phyloP scores from a whole-genome alignment of 1,284 basidiomycete species.

The Cryptococcus sp. region DNA sequence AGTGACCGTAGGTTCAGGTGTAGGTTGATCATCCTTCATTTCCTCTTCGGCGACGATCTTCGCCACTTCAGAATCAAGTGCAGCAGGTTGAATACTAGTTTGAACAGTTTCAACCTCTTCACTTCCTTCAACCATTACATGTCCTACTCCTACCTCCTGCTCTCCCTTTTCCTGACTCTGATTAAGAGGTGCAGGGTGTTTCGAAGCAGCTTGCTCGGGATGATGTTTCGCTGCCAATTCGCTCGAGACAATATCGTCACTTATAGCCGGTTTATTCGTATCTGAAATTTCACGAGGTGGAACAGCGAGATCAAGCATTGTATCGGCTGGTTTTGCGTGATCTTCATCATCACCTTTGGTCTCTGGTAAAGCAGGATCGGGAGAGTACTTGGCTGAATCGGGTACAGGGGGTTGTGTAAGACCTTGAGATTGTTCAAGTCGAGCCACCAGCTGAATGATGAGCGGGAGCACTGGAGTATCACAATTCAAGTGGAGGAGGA shows the following conservation, averaged over 20 bases:
- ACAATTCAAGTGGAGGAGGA: neutral
- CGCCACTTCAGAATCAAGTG: conserved; percentile 22
- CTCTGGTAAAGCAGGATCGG: neutral
- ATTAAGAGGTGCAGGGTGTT: too few relatives aligned
- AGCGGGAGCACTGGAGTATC: too few relatives aligned
- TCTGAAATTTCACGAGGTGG: neutral
- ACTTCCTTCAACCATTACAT: neutral
- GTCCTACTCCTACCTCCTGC: neutral
- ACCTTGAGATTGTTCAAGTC: conserved; percentile 29
- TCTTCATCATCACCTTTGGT: neutral
- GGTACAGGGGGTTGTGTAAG: neutral
- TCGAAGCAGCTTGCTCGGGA: neutral
- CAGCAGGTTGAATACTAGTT: conserved; percentile 11
- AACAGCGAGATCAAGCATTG: neutral
- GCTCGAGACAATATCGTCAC: conserved; percentile 4
- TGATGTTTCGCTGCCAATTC: too few relatives aligned
- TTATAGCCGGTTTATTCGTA: neutral
- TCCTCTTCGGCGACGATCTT: conserved; percentile 20
- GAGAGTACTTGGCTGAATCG: neutral
- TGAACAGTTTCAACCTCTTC: neutral
- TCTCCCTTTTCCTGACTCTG: neutral
- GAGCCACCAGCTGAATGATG: conserved; percentile 36
- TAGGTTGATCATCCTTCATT: conserved; percentile 13
- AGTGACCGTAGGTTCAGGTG: conserved; percentile 10
- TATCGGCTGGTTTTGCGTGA: neutral